Percentiles rank a stretch among this genome's conserved stretches.
Evolutionary conservation across 2,329 filamentous ascomycete genomes (phyloP).

Genomic region (Epicoccum nigrum): DNA sequence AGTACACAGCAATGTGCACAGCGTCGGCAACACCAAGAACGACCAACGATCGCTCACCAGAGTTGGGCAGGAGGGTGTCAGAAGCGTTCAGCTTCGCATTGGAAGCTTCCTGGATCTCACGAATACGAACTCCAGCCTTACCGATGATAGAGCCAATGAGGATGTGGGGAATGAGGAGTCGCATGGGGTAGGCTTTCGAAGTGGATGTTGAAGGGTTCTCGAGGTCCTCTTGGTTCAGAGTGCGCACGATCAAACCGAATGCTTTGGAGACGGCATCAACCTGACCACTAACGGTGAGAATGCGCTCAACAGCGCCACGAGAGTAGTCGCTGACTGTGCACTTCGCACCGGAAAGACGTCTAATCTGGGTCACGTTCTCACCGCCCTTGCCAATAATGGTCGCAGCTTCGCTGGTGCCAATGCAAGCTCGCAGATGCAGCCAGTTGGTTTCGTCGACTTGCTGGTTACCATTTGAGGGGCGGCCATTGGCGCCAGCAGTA

Average conservation of each 20-base stretch:
- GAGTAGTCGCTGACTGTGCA: slow-evolving; percentile 99
- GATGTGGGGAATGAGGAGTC: slow-evolving; percentile 93
- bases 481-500: slow-evolving; percentile 61
- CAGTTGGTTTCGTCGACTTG: slow-evolving; percentile 89
- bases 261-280: slow-evolving; percentile 98
- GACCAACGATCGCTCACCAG: slow-evolving; percentile 95
- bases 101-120: slow-evolving; percentile 97
- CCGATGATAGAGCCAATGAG: slow-evolving; percentile 98
- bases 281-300: slow-evolving; percentile 93
- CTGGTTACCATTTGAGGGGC: slow-evolving; percentile 54
- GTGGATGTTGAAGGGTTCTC: slow-evolving; percentile 86
- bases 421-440: slow-evolving; percentile 97
- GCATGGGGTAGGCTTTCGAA: slow-evolving; percentile 96
- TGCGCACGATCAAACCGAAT: slow-evolving; percentile 97
- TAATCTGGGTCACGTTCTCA: slow-evolving; percentile 97
- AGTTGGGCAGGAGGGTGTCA: slow-evolving; percentile 90
- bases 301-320: slow-evolving; percentile 94
- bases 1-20: slow-evolving; percentile 98
- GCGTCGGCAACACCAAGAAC: slow-evolving; percentile 98
- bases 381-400: slow-evolving; percentile 98
- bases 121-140: slow-evolving; percentile 93
- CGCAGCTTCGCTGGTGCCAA: slow-evolving; percentile 95
- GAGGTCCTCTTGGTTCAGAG: slow-evolving; percentile 94
- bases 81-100: slow-evolving; percentile 96
- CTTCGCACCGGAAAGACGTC: slow-evolving; percentile 92